Evolutionary conservation across 2,329 filamentous ascomycete genomes (phyloP).

Genomic region (Botryotinia calthae): DNA sequence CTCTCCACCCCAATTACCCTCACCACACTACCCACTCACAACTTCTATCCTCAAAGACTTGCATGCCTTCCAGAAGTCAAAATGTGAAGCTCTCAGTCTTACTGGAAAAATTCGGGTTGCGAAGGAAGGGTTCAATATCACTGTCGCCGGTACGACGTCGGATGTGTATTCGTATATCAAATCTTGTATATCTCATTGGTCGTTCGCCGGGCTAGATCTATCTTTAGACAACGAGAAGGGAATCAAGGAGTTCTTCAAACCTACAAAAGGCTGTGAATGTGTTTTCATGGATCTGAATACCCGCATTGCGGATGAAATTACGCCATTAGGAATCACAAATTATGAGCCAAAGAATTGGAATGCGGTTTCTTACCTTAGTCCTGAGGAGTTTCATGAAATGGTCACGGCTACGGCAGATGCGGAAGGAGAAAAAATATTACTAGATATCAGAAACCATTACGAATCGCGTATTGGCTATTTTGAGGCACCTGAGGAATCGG

Average conservation of each 20-base stretch:
- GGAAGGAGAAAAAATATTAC: constrained; percentile 24
- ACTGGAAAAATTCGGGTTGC: constrained; percentile 38
- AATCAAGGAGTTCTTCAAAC: constrained; percentile 35
- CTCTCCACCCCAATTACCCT: constrained; percentile 30
- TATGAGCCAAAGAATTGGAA: constrained; percentile 36
- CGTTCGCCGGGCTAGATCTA: constrained; percentile 32
- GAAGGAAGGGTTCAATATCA: constrained; percentile 39
- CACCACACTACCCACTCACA: constrained; percentile 11
- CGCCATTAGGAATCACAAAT: constrained; percentile 38
- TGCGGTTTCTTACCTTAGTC: constrained; percentile 31
- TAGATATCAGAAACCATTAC: constrained; percentile 40
- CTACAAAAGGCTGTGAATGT: constrained; percentile 35
- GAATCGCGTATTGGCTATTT: constrained; percentile 40
- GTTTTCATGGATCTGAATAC: constrained; percentile 34
- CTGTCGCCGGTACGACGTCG: constrained; percentile 33
- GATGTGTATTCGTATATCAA: constrained; percentile 33
- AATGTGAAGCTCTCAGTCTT: constrained; percentile 26
- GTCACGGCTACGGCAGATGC: constrained; percentile 2
- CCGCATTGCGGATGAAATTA: constrained; percentile 35
- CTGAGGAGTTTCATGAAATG: constrained; percentile 33
- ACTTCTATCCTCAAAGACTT: constrained; percentile 25
- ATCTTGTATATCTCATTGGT: constrained; percentile 35
- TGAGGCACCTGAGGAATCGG: constrained; percentile 30
- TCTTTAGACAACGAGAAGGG: constrained; percentile 12
- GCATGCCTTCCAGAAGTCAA: constrained; percentile 28